Conservation (phyloP, 257 asterid species). For the Forsythia viridissima region DNA sequence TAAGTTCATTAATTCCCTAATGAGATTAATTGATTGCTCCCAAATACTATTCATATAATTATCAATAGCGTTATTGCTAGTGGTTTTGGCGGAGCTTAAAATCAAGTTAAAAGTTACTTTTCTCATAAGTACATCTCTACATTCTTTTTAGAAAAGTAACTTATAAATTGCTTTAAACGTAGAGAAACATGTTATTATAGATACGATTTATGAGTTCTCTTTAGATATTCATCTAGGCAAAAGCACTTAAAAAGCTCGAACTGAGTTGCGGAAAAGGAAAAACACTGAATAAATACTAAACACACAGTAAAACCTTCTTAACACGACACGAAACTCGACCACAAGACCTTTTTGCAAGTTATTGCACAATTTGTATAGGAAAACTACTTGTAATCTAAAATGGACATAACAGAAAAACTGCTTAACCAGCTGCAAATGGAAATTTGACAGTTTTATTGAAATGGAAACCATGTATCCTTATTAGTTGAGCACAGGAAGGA, state of each 20-base stretch:
- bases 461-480: background rate
- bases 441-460: background rate
- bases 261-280: background rate
- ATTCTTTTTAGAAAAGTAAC: no score
- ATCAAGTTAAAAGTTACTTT: no score
- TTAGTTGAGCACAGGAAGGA: conserved; percentile 8
- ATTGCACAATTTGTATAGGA: background rate
- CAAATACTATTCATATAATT: no score
- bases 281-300: background rate
- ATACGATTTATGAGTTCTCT: no score
- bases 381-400: background rate
- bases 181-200: no score
- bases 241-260: background rate
- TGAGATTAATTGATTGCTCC: no score
- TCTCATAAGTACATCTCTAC: no score
- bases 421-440: background rate
- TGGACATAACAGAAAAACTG: background rate
- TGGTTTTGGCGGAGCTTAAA: no score
- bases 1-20: no score
- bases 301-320: background rate
- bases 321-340: background rate
- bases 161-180: no score
- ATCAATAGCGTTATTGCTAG: no score
- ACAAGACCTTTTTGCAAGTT: background rate
- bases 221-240: no score